Evolutionary conservation across 1,284 basidiomycete species (phyloP), one percentile per base, ranked within the genome.

Genomic region (Leccinum ponderosum): DNA sequence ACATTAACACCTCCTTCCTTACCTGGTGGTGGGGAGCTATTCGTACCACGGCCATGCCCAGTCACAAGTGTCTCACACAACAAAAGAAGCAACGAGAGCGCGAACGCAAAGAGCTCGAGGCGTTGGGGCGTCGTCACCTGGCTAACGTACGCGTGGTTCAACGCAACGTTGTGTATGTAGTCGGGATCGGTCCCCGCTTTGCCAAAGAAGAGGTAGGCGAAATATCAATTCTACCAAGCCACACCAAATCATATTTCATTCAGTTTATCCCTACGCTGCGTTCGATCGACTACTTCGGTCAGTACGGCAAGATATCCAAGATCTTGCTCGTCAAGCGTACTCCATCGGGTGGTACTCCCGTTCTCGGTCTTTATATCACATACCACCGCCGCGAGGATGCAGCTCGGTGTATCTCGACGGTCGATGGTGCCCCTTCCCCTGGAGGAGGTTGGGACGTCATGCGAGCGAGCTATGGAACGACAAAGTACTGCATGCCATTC

Each of bases 271-370:
- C 95, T 2, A 95, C 95, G 11, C 80, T 99, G 50, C 93, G 96
- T 56, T 96, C 95, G 12, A 91, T 91, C 71, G 97, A 99, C 67
- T 98, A 97, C 77, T 99, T 99, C 76, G 97, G 97, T 6, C 95
- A 98, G 75, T 99, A 98, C 76, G 97, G 97, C 66, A 97, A 97
- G 79, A 98, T 99, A 68, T 89, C 92, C 53, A 98, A 98, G 79
- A 94, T 99, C 62, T 83, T 98, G 58, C 87, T 99, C 53, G 91
- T 94, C 59, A 97, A 98, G 76, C 90, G 97, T 39, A 90, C 89
- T 8, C 82, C 89, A 1, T 86, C 93, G 86, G 89, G 86, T 57
- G 87, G 85, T 56, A 83, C 83, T 29, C 90, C 94, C 47, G 89
- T 95, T 50, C 85, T 98, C 29, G 97, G 97, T 33, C 83, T 99